A percentile compares a stretch with the other conserved stretches of the same genome.
Conservation (phyloP, 495 filamentous ascomycete genomes). For the Chaetomium cochliodes region DNA sequence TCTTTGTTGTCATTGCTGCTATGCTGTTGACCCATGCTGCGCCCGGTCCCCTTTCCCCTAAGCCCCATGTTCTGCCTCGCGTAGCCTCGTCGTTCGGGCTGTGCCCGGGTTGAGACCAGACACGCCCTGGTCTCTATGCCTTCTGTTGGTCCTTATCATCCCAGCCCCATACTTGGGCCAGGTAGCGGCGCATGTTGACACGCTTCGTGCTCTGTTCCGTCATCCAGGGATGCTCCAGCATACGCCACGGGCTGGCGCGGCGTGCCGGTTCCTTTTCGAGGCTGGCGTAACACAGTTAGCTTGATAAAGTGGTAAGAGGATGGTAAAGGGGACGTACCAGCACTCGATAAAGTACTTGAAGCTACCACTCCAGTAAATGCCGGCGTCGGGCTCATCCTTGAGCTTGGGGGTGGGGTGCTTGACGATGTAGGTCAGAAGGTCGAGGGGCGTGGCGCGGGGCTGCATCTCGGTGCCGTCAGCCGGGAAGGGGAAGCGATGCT, state of each 20-base stretch:
- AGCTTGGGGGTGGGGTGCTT: conserved; percentile 92
- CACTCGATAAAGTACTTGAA: conserved; percentile 99
- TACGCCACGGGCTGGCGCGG: conserved; percentile 92
- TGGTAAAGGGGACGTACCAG: conserved; percentile 68
- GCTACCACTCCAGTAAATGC: conserved; percentile 87
- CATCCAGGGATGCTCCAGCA: conserved; percentile 99
- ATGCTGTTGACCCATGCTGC: background rate
- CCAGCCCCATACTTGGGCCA: conserved; percentile 95
- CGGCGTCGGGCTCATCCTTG: conserved; percentile 82
- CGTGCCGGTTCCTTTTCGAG: conserved; percentile 88
- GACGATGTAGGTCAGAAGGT: conserved; percentile 95
- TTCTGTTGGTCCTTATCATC: conserved; percentile 44
- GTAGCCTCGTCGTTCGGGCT: background rate
- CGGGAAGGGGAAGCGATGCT: conserved; percentile 97
- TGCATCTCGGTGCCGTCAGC: conserved; percentile 92
- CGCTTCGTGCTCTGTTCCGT: conserved; percentile 90
- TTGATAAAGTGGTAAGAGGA: background rate
- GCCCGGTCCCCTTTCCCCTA: background rate
- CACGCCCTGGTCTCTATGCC: conserved; percentile 3
- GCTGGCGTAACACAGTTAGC: conserved; percentile 46
- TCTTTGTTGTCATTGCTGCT: background rate
- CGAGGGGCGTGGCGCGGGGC: conserved; percentile 81
- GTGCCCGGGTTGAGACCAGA: background rate
- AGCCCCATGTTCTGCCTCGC: background rate
- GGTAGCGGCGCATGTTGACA: conserved; percentile 93